A percentile compares a stretch with the other conserved stretches of the same genome.
phyloP scores from a whole-genome alignment of 1,284 basidiomycete species.

The Limonomyces culmigenus region DNA sequence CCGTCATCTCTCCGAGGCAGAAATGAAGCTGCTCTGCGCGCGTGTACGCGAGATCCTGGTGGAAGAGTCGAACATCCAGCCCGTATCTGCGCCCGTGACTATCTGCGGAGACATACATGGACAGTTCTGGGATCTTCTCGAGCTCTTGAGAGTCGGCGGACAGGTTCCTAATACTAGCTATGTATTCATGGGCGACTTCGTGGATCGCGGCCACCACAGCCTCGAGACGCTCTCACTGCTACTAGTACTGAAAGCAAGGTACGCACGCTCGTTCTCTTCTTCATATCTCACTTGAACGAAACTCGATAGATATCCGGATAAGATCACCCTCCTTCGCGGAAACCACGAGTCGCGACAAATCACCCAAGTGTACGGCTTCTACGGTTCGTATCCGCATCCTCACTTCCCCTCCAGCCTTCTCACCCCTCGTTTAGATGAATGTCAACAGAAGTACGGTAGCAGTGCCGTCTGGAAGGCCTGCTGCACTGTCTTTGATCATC shows the following conservation, averaged over 20 bases:
- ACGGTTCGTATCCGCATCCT: constrained; percentile 37
- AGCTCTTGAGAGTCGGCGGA: constrained; percentile 82
- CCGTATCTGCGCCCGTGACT: constrained; percentile 80
- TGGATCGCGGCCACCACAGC: constrained; percentile 92
- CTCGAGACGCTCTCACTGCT: constrained; percentile 90
- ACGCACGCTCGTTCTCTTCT: constrained; percentile 8
- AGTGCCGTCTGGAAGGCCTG: constrained; percentile 92
- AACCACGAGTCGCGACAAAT: constrained; percentile 96
- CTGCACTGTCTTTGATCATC: constrained; percentile 88
- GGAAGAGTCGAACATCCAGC: constrained; percentile 93
- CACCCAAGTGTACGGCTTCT: constrained; percentile 97
- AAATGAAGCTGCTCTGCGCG: constrained; percentile 85
- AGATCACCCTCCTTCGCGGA: constrained; percentile 79
- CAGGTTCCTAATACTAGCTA: constrained; percentile 83
- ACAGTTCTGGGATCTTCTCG: constrained; percentile 91
- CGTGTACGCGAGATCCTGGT: constrained; percentile 73
- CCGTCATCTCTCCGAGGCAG: constrained; percentile 75
- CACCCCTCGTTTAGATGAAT: constrained; percentile 52
- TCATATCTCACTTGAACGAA: constrained; percentile 5
- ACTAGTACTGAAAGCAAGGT: constrained; percentile 84
- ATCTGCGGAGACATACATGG: constrained; percentile 93
- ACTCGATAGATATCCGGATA: constrained; percentile 67
- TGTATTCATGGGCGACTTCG: constrained; percentile 99
- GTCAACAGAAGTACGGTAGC: constrained; percentile 91
- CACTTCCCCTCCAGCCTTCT: constrained; percentile 1